Percentiles rank a stretch among this genome's conserved stretches.
Conservation (phyloP, 225 moss, liverwort and hornwort species). For the Physcomitrellopsis africana region DNA sequence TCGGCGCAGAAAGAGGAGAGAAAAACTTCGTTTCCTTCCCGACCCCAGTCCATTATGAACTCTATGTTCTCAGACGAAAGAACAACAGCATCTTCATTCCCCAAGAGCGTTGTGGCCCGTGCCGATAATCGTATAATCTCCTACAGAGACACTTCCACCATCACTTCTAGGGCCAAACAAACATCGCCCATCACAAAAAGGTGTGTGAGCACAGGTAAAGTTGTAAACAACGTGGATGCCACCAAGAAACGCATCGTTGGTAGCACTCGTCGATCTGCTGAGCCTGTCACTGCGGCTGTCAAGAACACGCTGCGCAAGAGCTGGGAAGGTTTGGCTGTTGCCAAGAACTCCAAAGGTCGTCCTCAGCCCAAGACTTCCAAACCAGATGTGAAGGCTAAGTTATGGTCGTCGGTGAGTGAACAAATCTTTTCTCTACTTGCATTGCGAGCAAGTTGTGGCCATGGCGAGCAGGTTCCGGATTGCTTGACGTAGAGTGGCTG, state of each 20-base stretch:
- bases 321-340: conserved; percentile 37
- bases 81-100: neutral
- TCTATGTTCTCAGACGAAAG: conserved; percentile 23
- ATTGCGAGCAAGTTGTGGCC: neutral
- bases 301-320: conserved; percentile 34
- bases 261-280: conserved; percentile 14
- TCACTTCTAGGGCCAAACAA: conserved; percentile 22
- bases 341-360: conserved; percentile 60
- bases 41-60: conserved; percentile 7
- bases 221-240: conserved; percentile 10
- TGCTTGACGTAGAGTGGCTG: neutral
- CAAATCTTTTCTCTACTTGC: neutral
- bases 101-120: conserved; percentile 32
- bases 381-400: conserved; percentile 55
- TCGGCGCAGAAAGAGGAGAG: conserved; percentile 4
- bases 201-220: conserved; percentile 36
- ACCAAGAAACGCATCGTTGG: conserved; percentile 31
- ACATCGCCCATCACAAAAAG: conserved; percentile 23
- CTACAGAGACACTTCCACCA: conserved; percentile 22
- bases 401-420: conserved; percentile 62
- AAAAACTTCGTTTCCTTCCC: conserved; percentile 3
- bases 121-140: conserved; percentile 37
- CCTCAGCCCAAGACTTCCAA: conserved; percentile 42
- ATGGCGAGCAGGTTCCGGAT: too few species aligned
- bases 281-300: conserved; percentile 22